Percentiles rank a stretch among this genome's conserved stretches.
Evolutionary conservation across 1,284 basidiomycete genomes (phyloP).

Genomic region (Cutaneotrichosporon daszewskae): DNA sequence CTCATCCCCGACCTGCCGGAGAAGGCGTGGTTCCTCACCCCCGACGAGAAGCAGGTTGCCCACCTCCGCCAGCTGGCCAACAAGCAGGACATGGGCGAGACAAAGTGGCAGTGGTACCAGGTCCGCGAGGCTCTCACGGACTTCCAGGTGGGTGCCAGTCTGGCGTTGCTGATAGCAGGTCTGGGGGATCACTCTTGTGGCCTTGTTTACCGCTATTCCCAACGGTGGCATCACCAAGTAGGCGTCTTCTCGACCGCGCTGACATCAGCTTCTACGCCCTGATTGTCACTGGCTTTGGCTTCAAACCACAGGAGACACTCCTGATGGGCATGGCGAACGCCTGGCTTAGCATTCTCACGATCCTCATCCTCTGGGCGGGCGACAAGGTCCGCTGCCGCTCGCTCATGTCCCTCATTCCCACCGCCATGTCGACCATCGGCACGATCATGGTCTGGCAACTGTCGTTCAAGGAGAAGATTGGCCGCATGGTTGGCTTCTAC

Average conservation of each 20-base stretch:
- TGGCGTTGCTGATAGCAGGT: background rate
- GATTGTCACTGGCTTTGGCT: slow-evolving; percentile 20
- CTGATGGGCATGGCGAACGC: slow-evolving; percentile 16
- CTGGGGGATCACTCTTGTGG: slow-evolving; percentile 3
- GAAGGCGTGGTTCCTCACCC: slow-evolving; percentile 25
- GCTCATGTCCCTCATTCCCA: slow-evolving; percentile 7
- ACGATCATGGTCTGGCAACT: slow-evolving; percentile 18
- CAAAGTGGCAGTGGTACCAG: slow-evolving; percentile 26
- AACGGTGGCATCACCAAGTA: slow-evolving; percentile 18
- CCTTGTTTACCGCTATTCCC: slow-evolving; percentile 11
- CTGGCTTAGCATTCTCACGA: slow-evolving; percentile 13
- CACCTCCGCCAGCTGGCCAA: slow-evolving; percentile 24
- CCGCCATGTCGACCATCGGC: slow-evolving; percentile 13
- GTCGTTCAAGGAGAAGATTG: background rate
- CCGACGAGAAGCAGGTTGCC: slow-evolving; percentile 26
- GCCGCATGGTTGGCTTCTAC: slow-evolving; percentile 7
- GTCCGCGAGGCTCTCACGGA: slow-evolving; percentile 26
- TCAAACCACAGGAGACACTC: slow-evolving; percentile 7
- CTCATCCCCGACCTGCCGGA: slow-evolving; percentile 28
- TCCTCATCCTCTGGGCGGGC: slow-evolving; percentile 14
- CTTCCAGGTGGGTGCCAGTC: too few species aligned
- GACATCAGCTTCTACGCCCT: slow-evolving; percentile 17
- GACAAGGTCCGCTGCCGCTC: slow-evolving; percentile 12
- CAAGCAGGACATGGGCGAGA: slow-evolving; percentile 28
- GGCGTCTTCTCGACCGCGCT: too few species aligned